Percentiles rank a stretch among this genome's conserved stretches.
Evolutionary conservation across 2,329 filamentous ascomycete species (phyloP).

Genomic region (Boeremia lycopersici): DNA sequence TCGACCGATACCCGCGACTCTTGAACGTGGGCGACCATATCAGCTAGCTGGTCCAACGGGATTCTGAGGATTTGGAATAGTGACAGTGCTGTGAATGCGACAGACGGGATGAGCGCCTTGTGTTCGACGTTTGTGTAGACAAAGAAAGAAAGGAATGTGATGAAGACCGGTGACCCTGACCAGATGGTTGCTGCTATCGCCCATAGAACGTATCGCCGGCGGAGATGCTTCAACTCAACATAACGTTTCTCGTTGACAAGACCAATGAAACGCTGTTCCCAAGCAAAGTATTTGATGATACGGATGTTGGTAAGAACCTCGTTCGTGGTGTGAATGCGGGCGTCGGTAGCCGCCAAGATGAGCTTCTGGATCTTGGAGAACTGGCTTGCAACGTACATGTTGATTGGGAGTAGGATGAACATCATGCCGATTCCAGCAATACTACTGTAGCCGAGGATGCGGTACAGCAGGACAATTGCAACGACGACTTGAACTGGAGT

Average conservation of each 20-base stretch:
- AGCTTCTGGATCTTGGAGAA: constrained; percentile 87
- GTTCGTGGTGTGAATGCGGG: constrained; percentile 94
- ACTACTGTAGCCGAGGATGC: constrained; percentile 88
- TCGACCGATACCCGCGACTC: constrained; percentile 97
- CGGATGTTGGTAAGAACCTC: constrained; percentile 96
- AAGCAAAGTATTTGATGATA: constrained; percentile 99
- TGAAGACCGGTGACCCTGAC: constrained; percentile 93
- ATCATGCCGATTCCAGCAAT: constrained; percentile 93
- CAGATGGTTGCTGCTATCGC: constrained; percentile 89
- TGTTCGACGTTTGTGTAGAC: constrained; percentile 89
- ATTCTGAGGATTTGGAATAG: constrained; percentile 93
- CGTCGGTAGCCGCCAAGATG: constrained; percentile 92
- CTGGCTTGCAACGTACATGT: constrained; percentile 83
- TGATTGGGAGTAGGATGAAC: constrained; percentile 85
- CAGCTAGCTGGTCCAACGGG: constrained; percentile 91
- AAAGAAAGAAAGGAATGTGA: constrained; percentile 95
- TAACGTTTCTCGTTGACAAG: constrained; percentile 88
- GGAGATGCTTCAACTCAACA: constrained; percentile 77
- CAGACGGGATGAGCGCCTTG: constrained; percentile 86
- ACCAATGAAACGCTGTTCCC: constrained; percentile 88
- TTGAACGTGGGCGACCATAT: constrained; percentile 98
- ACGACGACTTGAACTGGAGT: constrained; percentile 88
- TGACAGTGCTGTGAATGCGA: constrained; percentile 95
- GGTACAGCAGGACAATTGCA: constrained; percentile 81
- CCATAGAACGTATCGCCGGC: constrained; percentile 88